Conservation (phyloP, 345 rosid species). For the Citrus medica region DNA sequence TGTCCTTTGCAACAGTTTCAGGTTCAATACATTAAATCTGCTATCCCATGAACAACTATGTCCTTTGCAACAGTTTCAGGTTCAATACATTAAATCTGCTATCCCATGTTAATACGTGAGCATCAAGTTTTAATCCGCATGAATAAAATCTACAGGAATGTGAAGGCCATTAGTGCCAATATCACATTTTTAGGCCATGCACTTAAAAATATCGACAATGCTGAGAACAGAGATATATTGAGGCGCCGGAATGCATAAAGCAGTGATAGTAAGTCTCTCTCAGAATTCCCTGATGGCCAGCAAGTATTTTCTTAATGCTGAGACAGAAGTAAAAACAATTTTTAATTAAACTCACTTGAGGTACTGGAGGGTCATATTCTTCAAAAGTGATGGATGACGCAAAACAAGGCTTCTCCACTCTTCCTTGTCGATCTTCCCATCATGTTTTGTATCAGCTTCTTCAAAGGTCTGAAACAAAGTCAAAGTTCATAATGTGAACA, state of each 20-base stretch:
- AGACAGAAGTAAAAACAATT: neutral
- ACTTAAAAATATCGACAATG: neutral
- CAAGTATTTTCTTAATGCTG: neutral
- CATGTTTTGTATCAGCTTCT: conserved; percentile 98
- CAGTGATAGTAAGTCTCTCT: neutral
- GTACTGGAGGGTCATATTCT: conserved; percentile 98
- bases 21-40: neutral
- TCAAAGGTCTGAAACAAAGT: conserved; percentile 74
- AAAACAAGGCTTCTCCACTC: conserved; percentile 95
- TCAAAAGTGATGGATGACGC: conserved; percentile 87
- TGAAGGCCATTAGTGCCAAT: neutral
- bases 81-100: neutral
- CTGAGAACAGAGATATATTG: neutral
- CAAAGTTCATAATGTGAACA: neutral
- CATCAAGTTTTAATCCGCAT: neutral
- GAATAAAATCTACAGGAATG: neutral
- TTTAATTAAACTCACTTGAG: conserved; percentile 64
- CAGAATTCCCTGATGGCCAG: neutral
- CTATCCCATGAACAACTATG: neutral
- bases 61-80: neutral
- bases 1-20: neutral
- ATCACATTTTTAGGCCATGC: neutral
- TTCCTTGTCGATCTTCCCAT: conserved; percentile 92
- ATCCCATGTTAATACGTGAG: neutral
- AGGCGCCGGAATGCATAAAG: neutral